A percentile compares a stretch with the other conserved stretches of the same genome.
Evolutionary conservation across 768 basidiomycete genomes (phyloP).

Genomic region (Termitomyces sp.): DNA sequence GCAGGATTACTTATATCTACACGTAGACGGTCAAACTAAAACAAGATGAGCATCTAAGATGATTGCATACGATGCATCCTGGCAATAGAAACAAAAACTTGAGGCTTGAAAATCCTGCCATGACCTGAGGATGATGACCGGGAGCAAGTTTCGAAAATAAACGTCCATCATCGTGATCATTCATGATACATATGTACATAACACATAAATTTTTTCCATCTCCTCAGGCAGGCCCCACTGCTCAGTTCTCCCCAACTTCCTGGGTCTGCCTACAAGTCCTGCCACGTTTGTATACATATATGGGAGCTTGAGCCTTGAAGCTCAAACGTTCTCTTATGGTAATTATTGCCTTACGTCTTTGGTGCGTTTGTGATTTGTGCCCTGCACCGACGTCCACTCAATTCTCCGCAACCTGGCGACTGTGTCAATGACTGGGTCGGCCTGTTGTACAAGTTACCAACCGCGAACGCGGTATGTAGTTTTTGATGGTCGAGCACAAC

Average conservation of each 20-base stretch:
- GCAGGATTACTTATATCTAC: conserved; percentile 38
- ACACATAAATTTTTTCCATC: not conserved
- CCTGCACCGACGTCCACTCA: not conserved
- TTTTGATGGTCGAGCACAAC: not conserved
- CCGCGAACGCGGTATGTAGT: not conserved
- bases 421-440: not conserved
- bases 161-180: no score
- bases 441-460: not conserved
- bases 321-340: not conserved
- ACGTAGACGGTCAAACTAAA: not conserved
- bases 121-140: not conserved
- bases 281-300: not conserved
- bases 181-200: no score
- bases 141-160: not conserved
- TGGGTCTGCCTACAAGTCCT: not conserved
- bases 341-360: not conserved
- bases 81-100: conserved; percentile 34
- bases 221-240: not conserved
- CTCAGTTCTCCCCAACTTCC: not conserved
- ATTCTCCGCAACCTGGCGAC: not conserved
- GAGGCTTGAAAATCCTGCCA: conserved; percentile 13
- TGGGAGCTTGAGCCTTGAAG: not conserved
- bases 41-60: not conserved
- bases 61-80: conserved; percentile 42
- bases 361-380: not conserved